Evolutionary conservation across 2,329 filamentous ascomycete genomes (phyloP).

Genomic region (Clonostachys sp.): DNA sequence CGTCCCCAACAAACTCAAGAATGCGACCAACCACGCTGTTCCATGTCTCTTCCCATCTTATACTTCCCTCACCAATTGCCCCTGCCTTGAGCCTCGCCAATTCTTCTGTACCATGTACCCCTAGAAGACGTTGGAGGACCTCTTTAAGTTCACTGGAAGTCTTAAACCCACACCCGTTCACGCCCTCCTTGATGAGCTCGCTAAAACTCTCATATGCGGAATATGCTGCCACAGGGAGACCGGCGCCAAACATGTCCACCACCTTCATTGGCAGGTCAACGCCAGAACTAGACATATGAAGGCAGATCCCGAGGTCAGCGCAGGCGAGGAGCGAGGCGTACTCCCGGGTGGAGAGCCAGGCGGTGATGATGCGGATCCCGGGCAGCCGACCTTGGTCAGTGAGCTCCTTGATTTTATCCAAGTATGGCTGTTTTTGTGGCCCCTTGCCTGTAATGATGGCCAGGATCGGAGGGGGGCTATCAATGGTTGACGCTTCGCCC

Average conservation of each 20-base stretch:
- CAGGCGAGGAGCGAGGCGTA: conserved; percentile 81
- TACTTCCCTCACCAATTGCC: conserved; percentile 67
- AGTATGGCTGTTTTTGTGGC: conserved; percentile 74
- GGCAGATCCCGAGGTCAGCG: conserved; percentile 83
- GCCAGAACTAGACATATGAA: conserved; percentile 91
- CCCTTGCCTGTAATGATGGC: conserved; percentile 95
- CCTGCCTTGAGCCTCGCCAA: conserved; percentile 61
- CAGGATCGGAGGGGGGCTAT: conserved; percentile 59
- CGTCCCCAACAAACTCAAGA: conserved; percentile 29
- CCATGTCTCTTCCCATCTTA: conserved; percentile 93
- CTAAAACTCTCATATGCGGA: conserved; percentile 80
- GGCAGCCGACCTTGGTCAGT: conserved; percentile 57
- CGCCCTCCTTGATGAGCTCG: conserved; percentile 83
- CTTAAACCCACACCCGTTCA: conserved; percentile 83
- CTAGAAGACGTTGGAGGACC: conserved; percentile 62
- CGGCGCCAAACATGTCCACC: conserved; percentile 97
- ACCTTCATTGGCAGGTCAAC: conserved; percentile 99
- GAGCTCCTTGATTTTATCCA: conserved; percentile 59
- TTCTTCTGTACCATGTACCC: conserved; percentile 40
- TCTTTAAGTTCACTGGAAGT: conserved; percentile 61
- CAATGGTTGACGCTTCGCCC: conserved; percentile 29
- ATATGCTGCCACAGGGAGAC: conserved; percentile 86
- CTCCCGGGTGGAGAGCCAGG: conserved; percentile 79
- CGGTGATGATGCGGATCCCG: conserved; percentile 69
- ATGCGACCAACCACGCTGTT: conserved; percentile 73